Evolutionary conservation across 441 rosid genomes (phyloP), one percentile per base, ranked within the genome.

Genomic region (Hura crepitans): DNA sequence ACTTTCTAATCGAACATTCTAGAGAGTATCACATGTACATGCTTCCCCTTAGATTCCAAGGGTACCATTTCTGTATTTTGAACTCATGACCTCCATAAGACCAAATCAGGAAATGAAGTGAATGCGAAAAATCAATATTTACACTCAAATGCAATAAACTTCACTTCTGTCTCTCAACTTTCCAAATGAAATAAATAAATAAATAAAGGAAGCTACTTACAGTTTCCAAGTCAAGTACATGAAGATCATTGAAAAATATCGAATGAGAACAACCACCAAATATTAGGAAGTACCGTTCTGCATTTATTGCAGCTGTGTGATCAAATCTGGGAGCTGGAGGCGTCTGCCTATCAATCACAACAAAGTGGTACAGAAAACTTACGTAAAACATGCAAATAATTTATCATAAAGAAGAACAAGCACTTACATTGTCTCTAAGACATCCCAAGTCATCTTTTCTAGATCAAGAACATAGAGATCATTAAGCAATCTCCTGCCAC

Each of bases 181-280:
- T 23, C 22, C 59, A 69, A 66, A 66, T 12, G 30, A 17, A 49
- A 23, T 62, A 31, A 66, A 65, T 13, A 12, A 0, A 25, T 4
- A n/a, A 69, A 68, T 14, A 53, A 72, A 66, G 20, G 23, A 47
- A 20, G 47, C 46, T 59, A 73, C 98, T 85, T 83, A 92, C 98
- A 15, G 88, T 84, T 75, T 84, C 90, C 83, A 95, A 82, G 82
- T 95, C 99, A 66, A 95, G 84, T 72, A 95, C 86, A 77, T 92
- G 92, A 68, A 92, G 96, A 83, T 95, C 99, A 78, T 62, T 87
- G 80, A 86, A 95, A 82, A 92, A 95, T 62, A 89, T 67, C 0
- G 99, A 90, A 83, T 92, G 96, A 58, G 98, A 95, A 77, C 98
- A 89, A 58, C 99, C 99, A 64, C 99, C 97, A 72, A 90, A 95